These are phyloP conservation scores for Aspergillus ellipticus DNA, from an alignment of 495 filamentous ascomycete species.

Conservation along the genomic window DNA sequence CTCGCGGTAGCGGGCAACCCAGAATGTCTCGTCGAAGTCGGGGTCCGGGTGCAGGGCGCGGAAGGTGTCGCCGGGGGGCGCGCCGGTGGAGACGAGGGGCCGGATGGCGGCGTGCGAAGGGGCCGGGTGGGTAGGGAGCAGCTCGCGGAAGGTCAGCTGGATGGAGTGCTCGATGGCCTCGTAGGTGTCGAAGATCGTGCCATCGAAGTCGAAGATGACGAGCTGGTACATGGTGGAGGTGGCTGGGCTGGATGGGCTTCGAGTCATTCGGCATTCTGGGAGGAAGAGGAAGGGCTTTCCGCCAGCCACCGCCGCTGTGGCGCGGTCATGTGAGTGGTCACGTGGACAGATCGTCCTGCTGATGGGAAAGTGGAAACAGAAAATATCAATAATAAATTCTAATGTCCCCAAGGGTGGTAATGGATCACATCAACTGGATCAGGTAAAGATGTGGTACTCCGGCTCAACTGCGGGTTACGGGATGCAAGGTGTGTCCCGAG, in stretches of 20 bases:
- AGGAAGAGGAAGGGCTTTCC: slow-evolving; percentile 1
- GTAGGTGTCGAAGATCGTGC: slow-evolving; percentile 28
- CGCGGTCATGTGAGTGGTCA: too few relatives aligned
- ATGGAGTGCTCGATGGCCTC: slow-evolving; percentile 19
- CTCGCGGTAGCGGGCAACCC: slow-evolving; percentile 22
- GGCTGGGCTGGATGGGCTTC: too few relatives aligned
- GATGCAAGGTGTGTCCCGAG: too few relatives aligned
- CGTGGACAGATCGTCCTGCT: too few relatives aligned
- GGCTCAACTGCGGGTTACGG: too few relatives aligned
- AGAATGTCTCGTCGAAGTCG: slow-evolving; percentile 8
- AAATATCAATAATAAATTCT: too few relatives aligned
- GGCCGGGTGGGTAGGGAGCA: slow-evolving; percentile 19
- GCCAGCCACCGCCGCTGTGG: too few relatives aligned
- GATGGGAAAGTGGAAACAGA: too few relatives aligned
- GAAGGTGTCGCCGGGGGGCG: slow-evolving; percentile 19
- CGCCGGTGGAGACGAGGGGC: slow-evolving; percentile 21
- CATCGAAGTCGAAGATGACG: slow-evolving; percentile 28
- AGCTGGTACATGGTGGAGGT: slow-evolving; percentile 5
- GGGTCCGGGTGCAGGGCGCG: slow-evolving; percentile 16
- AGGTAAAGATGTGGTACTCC: too few relatives aligned
- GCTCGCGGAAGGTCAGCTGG: slow-evolving; percentile 20
- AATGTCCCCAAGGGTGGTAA: too few relatives aligned
- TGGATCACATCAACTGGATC: too few relatives aligned
- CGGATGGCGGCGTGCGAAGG: slow-evolving; percentile 10
- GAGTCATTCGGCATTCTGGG: too few relatives aligned